Evolutionary conservation across 2,329 filamentous ascomycete species (phyloP), one percentile per base, ranked within the genome.

Genomic region (Aspergillus amoenus): DNA sequence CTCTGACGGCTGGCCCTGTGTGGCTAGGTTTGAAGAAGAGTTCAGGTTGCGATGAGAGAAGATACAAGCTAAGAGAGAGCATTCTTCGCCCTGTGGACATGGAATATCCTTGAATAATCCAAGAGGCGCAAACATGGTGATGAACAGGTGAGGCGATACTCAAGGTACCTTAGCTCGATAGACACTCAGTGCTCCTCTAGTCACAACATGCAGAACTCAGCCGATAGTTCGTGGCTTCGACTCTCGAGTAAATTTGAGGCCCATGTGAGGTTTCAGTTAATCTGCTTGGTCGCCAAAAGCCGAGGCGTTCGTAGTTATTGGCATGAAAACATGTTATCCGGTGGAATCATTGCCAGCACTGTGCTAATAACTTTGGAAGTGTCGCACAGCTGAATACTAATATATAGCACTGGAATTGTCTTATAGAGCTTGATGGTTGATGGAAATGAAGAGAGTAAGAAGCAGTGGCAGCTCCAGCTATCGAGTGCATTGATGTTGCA

Each of bases 51-150:
- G 69, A 70, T 88, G 85, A 12, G 73, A 76, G 70, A 87, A 88
- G 18, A 87, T 79, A 72, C 85, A 88, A 60, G 79, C 79, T 13
- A 81, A 73, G 12, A 87, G 72, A 30, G 70, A 65, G 70, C 85
- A 88, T 57, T 71, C 61, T 27, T 71, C 65, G 13, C 77, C 77
- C 60, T 78, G 74, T 8, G 84, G 84, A 68, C 84, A 88, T 27
- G 74, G 64, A 42, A 83, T 71, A 42, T 73, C 71, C 57, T 78
- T 80, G 72, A 85, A 84, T 7, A 83, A 70, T n/a, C 80, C 82
- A 12, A 80, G 75, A n/a, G 81, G 74, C 24, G 79, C 69, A 68
- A 85, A 85, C 82, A 84, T 84, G 41, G 55, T 73, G 56, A 43
- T 43, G 13, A 2, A 34, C 15, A 43, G 12, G 37, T 51, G 24